phyloP scores from a whole-genome alignment of 2,329 filamentous ascomycete species.

The Trichoderma hamatum region DNA sequence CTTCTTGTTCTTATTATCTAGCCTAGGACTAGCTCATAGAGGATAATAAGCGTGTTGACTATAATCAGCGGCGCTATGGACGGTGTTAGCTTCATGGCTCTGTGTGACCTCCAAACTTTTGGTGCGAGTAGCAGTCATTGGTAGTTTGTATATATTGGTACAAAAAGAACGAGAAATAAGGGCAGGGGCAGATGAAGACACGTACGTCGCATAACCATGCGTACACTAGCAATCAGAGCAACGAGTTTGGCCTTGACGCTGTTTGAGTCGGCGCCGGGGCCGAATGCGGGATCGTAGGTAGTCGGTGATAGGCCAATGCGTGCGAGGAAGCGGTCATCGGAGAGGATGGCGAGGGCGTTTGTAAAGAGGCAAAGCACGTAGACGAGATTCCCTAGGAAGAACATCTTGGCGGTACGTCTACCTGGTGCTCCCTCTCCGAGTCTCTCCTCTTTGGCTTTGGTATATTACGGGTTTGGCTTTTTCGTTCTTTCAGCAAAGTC shows the following conservation, averaged over 20 bases:
- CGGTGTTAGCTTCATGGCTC: not conserved
- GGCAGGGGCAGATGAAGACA: not conserved
- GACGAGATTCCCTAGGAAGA: constrained; percentile 72
- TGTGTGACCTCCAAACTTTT: not conserved
- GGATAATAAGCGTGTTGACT: constrained; percentile 79
- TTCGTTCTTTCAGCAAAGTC: not conserved
- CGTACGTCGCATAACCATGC: constrained; percentile 88
- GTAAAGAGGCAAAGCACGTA: constrained; percentile 83
- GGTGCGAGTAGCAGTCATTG: not conserved
- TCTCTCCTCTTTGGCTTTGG: not conserved
- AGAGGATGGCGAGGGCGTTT: constrained; percentile 91
- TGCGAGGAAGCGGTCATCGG: constrained; percentile 89
- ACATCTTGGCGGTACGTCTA: constrained; percentile 51
- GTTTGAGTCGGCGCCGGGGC: constrained; percentile 64
- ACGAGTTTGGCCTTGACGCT: constrained; percentile 86
- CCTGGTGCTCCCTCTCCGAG: not conserved
- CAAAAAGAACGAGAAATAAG: not conserved
- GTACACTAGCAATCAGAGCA: constrained; percentile 85
- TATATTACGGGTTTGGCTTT: not conserved
- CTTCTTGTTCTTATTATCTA: not conserved
- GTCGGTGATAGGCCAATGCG: constrained; percentile 79
- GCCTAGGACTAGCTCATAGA: constrained; percentile 70
- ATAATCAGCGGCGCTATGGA: constrained; percentile 78
- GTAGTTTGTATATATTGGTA: not conserved
- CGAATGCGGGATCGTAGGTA: constrained; percentile 76